These are phyloP conservation scores for Picea sitchensis DNA, from an alignment of 75 land plant species.

Conservation along the genomic window DNA sequence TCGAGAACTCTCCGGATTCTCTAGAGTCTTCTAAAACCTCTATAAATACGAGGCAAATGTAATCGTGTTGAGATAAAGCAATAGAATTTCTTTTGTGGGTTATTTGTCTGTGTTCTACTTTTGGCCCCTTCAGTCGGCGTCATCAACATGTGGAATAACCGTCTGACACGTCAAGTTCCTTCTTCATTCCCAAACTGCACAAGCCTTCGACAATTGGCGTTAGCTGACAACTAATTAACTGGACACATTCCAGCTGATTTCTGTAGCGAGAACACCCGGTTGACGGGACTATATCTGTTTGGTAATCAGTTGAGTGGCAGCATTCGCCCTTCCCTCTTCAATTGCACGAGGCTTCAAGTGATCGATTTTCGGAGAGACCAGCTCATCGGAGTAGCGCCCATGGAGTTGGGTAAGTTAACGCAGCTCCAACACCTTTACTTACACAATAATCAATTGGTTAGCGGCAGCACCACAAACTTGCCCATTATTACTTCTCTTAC, in stretches of 20 bases:
- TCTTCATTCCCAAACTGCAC: not conserved
- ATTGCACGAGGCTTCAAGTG: not conserved
- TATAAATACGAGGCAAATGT: too few species aligned
- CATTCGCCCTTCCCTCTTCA: slow-evolving; percentile 7
- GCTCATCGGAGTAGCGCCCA: slow-evolving; percentile 5
- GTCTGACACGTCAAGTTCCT: not conserved
- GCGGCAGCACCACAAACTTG: not conserved
- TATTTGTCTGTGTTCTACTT: too few species aligned
- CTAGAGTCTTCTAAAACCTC: too few species aligned
- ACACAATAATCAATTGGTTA: not conserved
- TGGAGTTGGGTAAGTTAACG: not conserved
- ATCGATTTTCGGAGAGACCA: not conserved
- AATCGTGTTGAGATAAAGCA: too few species aligned
- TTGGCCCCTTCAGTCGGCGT: not conserved
- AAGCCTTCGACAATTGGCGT: not conserved
- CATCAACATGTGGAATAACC: not conserved
- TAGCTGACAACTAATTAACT: not conserved
- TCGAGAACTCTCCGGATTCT: too few species aligned
- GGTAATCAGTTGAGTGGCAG: slow-evolving; percentile 12
- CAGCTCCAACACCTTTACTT: not conserved
- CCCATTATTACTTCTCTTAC: not conserved
- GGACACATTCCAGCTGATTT: slow-evolving; percentile 10
- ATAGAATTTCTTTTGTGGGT: too few species aligned
- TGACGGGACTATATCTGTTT: not conserved
- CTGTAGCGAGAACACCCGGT: not conserved